Evolutionary conservation across 441 rosid genomes (phyloP).

Genomic region (Bocquillonia castaneifolia): DNA sequence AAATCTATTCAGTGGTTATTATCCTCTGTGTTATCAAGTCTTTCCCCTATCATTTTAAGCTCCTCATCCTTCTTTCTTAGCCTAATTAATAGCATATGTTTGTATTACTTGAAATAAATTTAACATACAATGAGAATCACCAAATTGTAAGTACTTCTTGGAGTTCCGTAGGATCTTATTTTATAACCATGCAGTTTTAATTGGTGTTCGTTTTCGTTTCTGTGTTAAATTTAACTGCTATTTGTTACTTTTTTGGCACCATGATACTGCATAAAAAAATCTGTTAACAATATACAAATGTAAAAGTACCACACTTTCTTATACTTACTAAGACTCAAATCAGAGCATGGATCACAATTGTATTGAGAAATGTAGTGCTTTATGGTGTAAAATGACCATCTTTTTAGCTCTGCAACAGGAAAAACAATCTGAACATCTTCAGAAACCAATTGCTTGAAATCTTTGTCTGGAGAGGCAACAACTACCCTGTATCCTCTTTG

Average conservation of each 20-base stretch:
- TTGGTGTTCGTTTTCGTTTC: neutral
- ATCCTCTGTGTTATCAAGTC: neutral
- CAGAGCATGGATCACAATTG: constrained; percentile 69
- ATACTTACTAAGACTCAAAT: constrained; percentile 82
- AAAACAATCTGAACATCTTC: constrained; percentile 80
- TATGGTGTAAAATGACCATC: constrained; percentile 89
- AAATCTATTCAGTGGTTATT: neutral
- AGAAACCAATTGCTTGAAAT: constrained; percentile 88
- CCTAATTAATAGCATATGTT: neutral
- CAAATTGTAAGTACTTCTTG: neutral
- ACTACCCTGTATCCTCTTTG: constrained; percentile 57
- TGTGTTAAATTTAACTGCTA: neutral
- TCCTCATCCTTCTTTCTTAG: neutral
- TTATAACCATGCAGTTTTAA: neutral
- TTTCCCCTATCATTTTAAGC: neutral
- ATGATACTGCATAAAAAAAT: neutral
- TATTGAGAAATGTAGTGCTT: constrained; percentile 75
- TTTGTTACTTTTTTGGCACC: neutral
- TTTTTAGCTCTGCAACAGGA: constrained; percentile 60
- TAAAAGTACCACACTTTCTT: neutral
- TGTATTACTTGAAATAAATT: neutral
- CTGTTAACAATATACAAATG: neutral
- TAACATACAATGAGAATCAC: neutral
- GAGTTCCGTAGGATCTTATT: neutral
- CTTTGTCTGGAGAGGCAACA: constrained; percentile 93